Percentiles rank a stretch among this genome's conserved stretches.
phyloP scores from a whole-genome alignment of 495 filamentous ascomycete genomes.

The Chaetomium cochliodes region DNA sequence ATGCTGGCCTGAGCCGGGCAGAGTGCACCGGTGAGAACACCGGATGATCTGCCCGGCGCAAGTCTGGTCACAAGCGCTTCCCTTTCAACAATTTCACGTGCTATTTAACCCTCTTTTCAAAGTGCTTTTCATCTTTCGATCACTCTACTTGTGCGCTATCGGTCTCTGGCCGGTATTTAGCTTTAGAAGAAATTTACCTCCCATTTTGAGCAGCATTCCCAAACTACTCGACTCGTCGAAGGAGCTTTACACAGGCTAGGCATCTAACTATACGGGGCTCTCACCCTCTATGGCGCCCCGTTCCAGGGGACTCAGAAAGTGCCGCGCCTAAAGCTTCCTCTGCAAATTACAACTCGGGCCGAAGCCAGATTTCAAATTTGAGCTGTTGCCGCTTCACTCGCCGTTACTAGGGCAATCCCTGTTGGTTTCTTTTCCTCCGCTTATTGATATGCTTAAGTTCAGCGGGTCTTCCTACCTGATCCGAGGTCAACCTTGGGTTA shows the following conservation, averaged over 20 bases:
- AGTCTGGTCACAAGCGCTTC: constrained; percentile 51
- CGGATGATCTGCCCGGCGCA: constrained; percentile 53
- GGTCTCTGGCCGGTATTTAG: constrained; percentile 70
- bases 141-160: constrained; percentile 74
- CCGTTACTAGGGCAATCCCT: constrained; percentile 68
- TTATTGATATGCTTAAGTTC: constrained; percentile 79
- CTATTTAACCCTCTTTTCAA: constrained; percentile 73
- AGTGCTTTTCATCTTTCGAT: constrained; percentile 72
- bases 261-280: constrained; percentile 32
- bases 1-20: constrained; percentile 56
- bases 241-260: constrained; percentile 55
- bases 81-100: constrained; percentile 72
- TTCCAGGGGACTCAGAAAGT: constrained; percentile 61
- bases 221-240: constrained; percentile 69
- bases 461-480: constrained; percentile 70
- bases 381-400: constrained; percentile 70
- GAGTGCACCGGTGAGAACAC: constrained; percentile 58
- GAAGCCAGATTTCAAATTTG: constrained; percentile 68
- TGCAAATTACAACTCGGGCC: constrained; percentile 66
- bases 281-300: constrained; percentile 63
- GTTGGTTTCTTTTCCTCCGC: constrained; percentile 73
- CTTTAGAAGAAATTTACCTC: constrained; percentile 72
- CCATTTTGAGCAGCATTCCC: constrained; percentile 70
- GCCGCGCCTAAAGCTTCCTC: constrained; percentile 59
- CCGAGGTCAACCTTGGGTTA: constrained; percentile 56